Evolutionary conservation across 441 rosid genomes (phyloP).

Genomic region (Manihot esculenta): DNA sequence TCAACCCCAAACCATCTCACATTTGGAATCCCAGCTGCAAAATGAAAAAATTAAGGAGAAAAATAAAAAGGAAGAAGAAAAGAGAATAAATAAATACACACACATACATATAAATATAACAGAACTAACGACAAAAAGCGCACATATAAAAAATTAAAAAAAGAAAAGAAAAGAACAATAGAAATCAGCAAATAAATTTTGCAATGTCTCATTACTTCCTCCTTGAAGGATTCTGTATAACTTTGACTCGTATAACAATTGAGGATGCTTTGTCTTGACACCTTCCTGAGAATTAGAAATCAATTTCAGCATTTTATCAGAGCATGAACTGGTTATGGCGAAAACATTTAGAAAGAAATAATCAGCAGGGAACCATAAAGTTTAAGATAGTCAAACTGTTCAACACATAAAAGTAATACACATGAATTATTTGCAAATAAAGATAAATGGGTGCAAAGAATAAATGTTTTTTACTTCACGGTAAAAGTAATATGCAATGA

Average conservation of each 20-base stretch:
- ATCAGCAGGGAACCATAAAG: neutral
- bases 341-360: too few relatives aligned
- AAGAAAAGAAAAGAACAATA: slow-evolving; percentile 7
- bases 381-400: neutral
- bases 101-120: neutral
- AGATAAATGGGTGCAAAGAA: neutral
- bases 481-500: neutral
- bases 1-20: slow-evolving; percentile 95
- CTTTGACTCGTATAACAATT: slow-evolving; percentile 89
- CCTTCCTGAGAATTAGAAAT: slow-evolving; percentile 60
- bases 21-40: slow-evolving; percentile 90
- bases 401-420: neutral
- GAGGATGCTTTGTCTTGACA: slow-evolving; percentile 97
- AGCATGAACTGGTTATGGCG: neutral
- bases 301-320: neutral
- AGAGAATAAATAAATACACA: neutral
- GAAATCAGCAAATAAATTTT: neutral
- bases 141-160: neutral
- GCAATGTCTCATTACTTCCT: slow-evolving; percentile 66
- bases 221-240: slow-evolving; percentile 91
- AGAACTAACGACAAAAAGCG: neutral
- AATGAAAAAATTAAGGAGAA: neutral
- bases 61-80: slow-evolving; percentile 2
- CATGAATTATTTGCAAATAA: too few relatives aligned
- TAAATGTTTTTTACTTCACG: neutral